These are phyloP conservation scores for Alternaria tenuissima DNA, from an alignment of 2,329 filamentous ascomycete species.

Conservation along the genomic window DNA sequence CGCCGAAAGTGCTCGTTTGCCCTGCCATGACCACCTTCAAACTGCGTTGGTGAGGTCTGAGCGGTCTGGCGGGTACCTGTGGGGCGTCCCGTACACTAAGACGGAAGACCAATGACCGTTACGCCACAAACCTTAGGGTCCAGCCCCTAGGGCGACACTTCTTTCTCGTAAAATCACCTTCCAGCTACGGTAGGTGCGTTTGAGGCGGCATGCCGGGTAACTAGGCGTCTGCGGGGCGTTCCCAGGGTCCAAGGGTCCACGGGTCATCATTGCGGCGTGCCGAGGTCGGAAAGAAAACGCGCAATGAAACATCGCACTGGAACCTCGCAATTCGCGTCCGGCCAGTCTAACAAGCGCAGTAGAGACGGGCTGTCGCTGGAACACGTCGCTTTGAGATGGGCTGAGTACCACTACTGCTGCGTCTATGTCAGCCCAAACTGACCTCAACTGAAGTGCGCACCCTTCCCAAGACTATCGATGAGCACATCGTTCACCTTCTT, in stretches of 20 bases:
- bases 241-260: background rate
- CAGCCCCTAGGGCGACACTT: background rate
- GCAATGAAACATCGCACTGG: background rate
- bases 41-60: background rate
- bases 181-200: background rate
- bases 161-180: background rate
- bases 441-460: background rate
- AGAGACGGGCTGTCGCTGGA: fast-evolving
- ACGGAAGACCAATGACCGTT: background rate
- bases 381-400: background rate
- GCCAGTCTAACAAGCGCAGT: background rate
- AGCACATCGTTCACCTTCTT: background rate
- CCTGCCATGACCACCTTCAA: background rate
- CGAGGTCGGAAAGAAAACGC: background rate
- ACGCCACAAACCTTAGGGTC: background rate
- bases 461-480: background rate
- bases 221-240: background rate
- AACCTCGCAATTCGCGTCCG: background rate
- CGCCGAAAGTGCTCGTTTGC: background rate
- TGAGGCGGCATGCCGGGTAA: background rate
- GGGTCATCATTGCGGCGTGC: background rate
- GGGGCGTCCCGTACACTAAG: background rate
- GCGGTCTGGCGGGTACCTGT: background rate
- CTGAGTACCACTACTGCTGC: background rate
- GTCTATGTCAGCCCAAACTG: no score